Conservation (phyloP, 169 alveolate genomes). For the Cryptosporidium ryanae region DNA sequence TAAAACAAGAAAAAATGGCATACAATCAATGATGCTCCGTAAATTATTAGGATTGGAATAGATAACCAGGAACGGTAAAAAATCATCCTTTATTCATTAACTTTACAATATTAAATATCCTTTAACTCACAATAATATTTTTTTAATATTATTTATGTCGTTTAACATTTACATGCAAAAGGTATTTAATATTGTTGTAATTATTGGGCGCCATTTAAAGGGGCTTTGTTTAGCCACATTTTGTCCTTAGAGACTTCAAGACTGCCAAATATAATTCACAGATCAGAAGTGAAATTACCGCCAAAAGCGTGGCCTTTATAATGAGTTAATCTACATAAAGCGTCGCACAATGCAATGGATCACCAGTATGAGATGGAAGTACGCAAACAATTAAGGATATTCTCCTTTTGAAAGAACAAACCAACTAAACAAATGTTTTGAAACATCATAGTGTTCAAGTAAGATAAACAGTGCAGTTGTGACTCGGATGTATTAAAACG, state of each 20-base stretch:
- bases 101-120: background rate
- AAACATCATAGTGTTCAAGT: no score
- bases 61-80: constrained; percentile 18
- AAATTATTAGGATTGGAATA: constrained; percentile 11
- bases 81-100: constrained; percentile 32
- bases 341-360: no score
- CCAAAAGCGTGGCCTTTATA: no score
- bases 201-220: constrained; percentile 28
- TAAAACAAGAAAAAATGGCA: constrained; percentile 42
- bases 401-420: no score
- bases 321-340: no score
- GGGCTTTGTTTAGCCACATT: constrained; percentile 33
- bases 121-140: background rate
- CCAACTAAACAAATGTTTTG: no score
- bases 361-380: no score
- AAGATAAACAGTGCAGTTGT: no score
- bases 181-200: background rate
- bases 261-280: constrained; percentile 49
- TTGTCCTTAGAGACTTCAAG: constrained; percentile 35
- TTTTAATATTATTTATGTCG: no score
- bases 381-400: no score
- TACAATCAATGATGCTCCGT: constrained; percentile 14
- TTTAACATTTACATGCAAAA: background rate
- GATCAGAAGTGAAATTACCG: no score
- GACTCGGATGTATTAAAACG: no score